phyloP scores from a whole-genome alignment of 257 asterid species.

The Catharanthus roseus region DNA sequence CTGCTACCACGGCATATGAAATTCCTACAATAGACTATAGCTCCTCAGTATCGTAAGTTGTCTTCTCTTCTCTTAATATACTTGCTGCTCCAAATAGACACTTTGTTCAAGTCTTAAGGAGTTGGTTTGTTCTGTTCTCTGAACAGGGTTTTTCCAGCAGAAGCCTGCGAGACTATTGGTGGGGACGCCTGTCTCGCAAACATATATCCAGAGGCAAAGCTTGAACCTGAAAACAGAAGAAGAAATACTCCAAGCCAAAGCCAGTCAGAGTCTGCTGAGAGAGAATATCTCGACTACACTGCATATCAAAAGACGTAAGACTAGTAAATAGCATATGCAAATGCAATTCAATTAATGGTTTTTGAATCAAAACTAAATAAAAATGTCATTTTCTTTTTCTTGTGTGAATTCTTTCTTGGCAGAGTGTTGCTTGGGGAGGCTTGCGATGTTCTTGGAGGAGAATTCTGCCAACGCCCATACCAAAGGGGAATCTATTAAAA shows the following conservation, averaged over 20 bases:
- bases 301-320: constrained; percentile 40
- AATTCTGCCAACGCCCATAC: constrained; percentile 24
- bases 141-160: constrained; percentile 53
- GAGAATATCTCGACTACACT: constrained; percentile 49
- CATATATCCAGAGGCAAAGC: constrained; percentile 46
- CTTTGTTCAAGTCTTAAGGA: too few relatives aligned
- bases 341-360: too few relatives aligned
- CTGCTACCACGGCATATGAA: constrained; percentile 7
- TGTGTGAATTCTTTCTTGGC: constrained; percentile 11
- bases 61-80: too few relatives aligned
- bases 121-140: not conserved
- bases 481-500: constrained; percentile 13
- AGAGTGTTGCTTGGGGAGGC: constrained; percentile 34
- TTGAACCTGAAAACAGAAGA: constrained; percentile 16
- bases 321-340: too few relatives aligned
- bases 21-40: constrained; percentile 21
- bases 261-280: constrained; percentile 27
- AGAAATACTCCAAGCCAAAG: constrained; percentile 1
- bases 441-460: constrained; percentile 37
- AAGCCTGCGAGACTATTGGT: constrained; percentile 55
- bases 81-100: too few relatives aligned
- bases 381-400: not conserved
- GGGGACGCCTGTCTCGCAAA: constrained; percentile 47
- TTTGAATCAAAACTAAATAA: too few relatives aligned
- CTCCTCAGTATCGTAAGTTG: constrained; percentile 19